These are phyloP conservation scores for Calonectria naviculata DNA, from an alignment of 2,329 filamentous ascomycete genomes.

Conservation along the genomic window DNA sequence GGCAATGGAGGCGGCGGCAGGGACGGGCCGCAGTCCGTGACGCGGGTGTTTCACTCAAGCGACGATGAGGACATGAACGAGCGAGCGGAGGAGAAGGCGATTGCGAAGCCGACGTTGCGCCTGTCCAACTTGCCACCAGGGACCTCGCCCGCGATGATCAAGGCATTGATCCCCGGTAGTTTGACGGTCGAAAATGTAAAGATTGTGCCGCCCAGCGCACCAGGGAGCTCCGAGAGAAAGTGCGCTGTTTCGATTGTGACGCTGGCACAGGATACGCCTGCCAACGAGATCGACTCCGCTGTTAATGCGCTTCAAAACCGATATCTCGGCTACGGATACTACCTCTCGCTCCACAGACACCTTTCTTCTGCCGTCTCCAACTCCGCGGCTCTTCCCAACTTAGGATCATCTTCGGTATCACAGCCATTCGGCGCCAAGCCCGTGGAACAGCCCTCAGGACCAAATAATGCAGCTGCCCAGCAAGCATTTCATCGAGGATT, in stretches of 20 bases:
- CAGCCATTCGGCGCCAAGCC: conserved; percentile 84
- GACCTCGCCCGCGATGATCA: conserved; percentile 69
- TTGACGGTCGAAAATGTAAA: conserved; percentile 79
- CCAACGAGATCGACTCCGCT: conserved; percentile 83
- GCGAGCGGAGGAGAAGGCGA: conserved; percentile 67
- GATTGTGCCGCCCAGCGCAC: conserved; percentile 68
- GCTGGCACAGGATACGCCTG: conserved; percentile 81
- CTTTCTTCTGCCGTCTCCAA: conserved; percentile 78
- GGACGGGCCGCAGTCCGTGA: conserved; percentile 64
- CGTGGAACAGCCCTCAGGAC: conserved; percentile 57
- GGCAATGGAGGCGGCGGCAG: conserved; percentile 38
- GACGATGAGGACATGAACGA: conserved; percentile 65
- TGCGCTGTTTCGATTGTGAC: conserved; percentile 84
- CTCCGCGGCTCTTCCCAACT: conserved; percentile 48
- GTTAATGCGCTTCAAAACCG: conserved; percentile 84
- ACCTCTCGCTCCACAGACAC: conserved; percentile 83
- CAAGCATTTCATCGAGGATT: conserved; percentile 69
- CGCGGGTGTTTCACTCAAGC: conserved; percentile 79
- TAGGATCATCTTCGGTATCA: conserved; percentile 55
- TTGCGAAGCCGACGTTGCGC: conserved; percentile 71
- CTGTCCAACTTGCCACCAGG: conserved; percentile 70
- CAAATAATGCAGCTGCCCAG: conserved; percentile 52
- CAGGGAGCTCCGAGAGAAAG: conserved; percentile 71
- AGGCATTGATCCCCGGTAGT: conserved; percentile 67
- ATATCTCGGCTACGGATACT: conserved; percentile 87